Base-by-base conservation (phyloP, 345 rosid genomes). In the Pistacia atlantica region DNA sequence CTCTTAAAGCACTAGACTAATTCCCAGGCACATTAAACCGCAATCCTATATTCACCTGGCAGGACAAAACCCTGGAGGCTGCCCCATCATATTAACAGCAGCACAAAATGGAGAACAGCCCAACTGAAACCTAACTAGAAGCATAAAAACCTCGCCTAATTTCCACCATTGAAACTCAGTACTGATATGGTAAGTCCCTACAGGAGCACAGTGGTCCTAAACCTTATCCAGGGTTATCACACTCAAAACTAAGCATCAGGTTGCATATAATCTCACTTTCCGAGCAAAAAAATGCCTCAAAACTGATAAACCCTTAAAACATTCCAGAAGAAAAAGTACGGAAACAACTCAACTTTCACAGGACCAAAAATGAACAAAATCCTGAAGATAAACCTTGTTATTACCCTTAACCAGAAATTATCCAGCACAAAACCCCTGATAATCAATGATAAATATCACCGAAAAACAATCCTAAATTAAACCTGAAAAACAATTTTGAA, bases 401-500 rank as follows among this genome's bases (percentile, higher is more conserved):
- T 28, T 20, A 14, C 11, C 59, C 55, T 25, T 8, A 49, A 72
- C 22, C 33, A 1, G n/a, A 73, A 65, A 62, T 31, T 11, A 48
- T 49, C 5, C 1, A 42, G 56, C 58, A 17, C 17, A 73, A 25
- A 46, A 61, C 45, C 16, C 7, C 14, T 4, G 46, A 59, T 28
- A 37, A 73, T 33, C 20, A 28, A 2, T 28, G 42, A 61, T 13
- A 31, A 31, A 11, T 54, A 16, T 38, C 57, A 54, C 28, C 3
- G 62, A 60, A 25, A 20, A 46, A 11, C 8, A 20, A 42, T 72
- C 58, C 17, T 5, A 48, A 46, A 16, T 60, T 62, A 61, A 62
- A 73, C 76, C 68, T 45, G 75, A 72, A 72, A 6, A 59, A 16
- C 37, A 59, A 59, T 58, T 72, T 54, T 45, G 22, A 71, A 69